Conservation (phyloP, 345 rosid species). For the Lenwebbia sp. region DNA sequence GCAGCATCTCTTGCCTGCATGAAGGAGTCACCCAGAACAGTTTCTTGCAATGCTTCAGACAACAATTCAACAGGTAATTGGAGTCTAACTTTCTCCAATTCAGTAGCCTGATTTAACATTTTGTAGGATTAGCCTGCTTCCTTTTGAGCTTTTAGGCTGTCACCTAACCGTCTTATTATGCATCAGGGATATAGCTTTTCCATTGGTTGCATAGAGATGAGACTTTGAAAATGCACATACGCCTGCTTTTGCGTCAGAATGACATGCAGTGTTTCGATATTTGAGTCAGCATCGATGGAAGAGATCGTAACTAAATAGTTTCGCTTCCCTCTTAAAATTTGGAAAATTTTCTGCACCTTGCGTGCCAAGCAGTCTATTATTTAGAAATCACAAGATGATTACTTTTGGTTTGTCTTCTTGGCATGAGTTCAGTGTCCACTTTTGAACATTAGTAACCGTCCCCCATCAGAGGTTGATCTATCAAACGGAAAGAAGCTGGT, state of each 20-base stretch:
- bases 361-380: not conserved
- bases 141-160: not conserved
- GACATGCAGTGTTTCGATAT: not conserved
- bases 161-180: not conserved
- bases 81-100: too few relatives aligned
- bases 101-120: constrained; percentile 26
- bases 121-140: not conserved
- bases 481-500: constrained; percentile 69
- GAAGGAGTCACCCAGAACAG: constrained; percentile 13
- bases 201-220: not conserved
- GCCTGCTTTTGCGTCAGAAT: not conserved
- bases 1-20: constrained; percentile 29
- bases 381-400: not conserved
- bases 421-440: constrained; percentile 64
- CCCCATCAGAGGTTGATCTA: constrained; percentile 55
- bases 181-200: not conserved
- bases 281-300: not conserved
- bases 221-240: not conserved
- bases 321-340: not conserved
- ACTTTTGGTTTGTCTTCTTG: not conserved
- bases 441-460: constrained; percentile 86
- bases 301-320: not conserved
- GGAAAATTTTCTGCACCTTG: not conserved
- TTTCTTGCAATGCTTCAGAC: constrained; percentile 4
- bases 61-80: not conserved